Conservation (phyloP, 2,329 filamentous ascomycete species). For the Coniochaeta sp. region DNA sequence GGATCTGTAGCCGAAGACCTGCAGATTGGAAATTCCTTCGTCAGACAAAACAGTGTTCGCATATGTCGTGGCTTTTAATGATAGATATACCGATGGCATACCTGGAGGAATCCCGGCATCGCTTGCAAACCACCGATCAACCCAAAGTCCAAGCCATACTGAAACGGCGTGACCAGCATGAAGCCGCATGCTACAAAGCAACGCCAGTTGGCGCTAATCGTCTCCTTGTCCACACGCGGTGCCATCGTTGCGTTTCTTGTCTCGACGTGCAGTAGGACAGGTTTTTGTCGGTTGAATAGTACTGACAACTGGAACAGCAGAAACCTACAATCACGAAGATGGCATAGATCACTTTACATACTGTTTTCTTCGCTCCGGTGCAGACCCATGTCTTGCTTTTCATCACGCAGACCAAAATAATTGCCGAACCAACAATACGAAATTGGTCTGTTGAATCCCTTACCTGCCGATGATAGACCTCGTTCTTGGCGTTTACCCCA, state of each 20-base stretch:
- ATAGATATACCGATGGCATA: slow-evolving; percentile 9
- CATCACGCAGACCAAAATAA: not conserved
- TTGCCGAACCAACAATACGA: not conserved
- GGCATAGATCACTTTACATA: not conserved
- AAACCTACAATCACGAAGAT: not conserved
- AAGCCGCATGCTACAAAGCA: slow-evolving; percentile 37
- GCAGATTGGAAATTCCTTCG: not conserved
- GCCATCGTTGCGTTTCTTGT: not conserved
- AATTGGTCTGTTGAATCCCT: not conserved
- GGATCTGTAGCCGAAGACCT: slow-evolving; percentile 20
- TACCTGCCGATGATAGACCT: not conserved
- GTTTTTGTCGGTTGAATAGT: not conserved
- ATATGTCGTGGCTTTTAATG: slow-evolving; percentile 1
- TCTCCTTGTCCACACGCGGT: slow-evolving; percentile 9
- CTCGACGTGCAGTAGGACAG: not conserved
- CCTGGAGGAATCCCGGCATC: slow-evolving; percentile 36
- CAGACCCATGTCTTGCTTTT: not conserved
- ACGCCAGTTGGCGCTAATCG: slow-evolving; percentile 34
- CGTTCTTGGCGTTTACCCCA: not conserved
- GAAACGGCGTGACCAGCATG: slow-evolving; percentile 37
- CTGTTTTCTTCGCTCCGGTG: not conserved
- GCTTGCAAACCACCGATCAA: slow-evolving; percentile 40
- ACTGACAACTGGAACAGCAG: not conserved
- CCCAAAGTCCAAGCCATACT: slow-evolving; percentile 42
- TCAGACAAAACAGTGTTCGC: not conserved